Percentiles rank a stretch among this genome's conserved stretches.
These are phyloP conservation scores for Trichoderma sp. DNA, from an alignment of 2,329 filamentous ascomycete species.

Conservation along the genomic window DNA sequence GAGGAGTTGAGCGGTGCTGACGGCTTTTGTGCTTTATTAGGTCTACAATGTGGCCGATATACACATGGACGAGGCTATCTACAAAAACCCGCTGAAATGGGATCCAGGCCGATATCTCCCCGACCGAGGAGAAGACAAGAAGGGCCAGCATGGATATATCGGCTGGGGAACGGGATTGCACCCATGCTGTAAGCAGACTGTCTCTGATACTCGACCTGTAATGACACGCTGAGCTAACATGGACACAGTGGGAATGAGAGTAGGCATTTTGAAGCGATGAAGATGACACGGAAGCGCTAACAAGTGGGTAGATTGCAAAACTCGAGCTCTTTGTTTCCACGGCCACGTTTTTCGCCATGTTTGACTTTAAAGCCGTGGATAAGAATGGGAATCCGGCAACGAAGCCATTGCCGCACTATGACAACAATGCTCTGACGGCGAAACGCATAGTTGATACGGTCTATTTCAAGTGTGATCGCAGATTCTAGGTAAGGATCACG, in stretches of 20 bases:
- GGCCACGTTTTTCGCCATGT: constrained; percentile 47
- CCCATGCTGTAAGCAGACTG: constrained; percentile 32
- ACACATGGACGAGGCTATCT: constrained; percentile 47
- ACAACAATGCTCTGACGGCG: constrained; percentile 14
- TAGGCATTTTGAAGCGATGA: background rate
- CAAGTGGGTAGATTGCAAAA: constrained; percentile 44
- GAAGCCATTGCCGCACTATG: constrained; percentile 16
- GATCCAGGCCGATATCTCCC: constrained; percentile 49
- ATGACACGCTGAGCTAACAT: background rate
- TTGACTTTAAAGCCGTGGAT: constrained; percentile 45
- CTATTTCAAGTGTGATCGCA: constrained; percentile 9
- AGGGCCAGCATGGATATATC: constrained; percentile 29
- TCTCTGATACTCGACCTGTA: background rate
- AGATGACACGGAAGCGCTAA: constrained; percentile 18
- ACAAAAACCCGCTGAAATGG: constrained; percentile 46
- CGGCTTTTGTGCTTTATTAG: constrained; percentile 6
- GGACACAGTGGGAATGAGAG: constrained; percentile 10
- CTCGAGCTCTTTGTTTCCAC: constrained; percentile 50
- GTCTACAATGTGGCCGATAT: constrained; percentile 46
- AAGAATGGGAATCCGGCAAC: constrained; percentile 32
- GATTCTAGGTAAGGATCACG: background rate
- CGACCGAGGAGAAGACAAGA: constrained; percentile 45
- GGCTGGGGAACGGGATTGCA: constrained; percentile 38
- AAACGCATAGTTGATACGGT: background rate
- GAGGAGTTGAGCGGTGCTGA: background rate